A percentile compares a stretch with the other conserved stretches of the same genome.
These are phyloP conservation scores for Morella rubra DNA, from an alignment of 306 rosid species.

Conservation along the genomic window DNA sequence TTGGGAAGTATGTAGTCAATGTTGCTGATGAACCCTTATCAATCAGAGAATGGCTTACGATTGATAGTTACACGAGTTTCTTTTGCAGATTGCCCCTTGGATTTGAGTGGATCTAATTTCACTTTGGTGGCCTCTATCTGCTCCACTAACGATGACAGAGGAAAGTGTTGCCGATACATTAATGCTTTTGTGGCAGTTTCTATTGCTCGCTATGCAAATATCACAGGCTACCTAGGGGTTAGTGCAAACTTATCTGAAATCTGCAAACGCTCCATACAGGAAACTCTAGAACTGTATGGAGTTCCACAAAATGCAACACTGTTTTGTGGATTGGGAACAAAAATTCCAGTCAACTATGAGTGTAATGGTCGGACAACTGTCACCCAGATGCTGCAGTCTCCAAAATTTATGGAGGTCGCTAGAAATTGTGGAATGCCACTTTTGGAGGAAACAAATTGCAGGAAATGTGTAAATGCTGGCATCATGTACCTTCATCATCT, in stretches of 20 bases:
- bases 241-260: slow-evolving; percentile 52
- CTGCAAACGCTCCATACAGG: slow-evolving; percentile 70
- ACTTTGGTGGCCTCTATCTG: slow-evolving; percentile 79
- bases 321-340: slow-evolving; percentile 89
- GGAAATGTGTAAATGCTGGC: slow-evolving; percentile 79
- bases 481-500: slow-evolving; percentile 68
- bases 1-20: too few relatives aligned
- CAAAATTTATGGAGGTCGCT: slow-evolving; percentile 62
- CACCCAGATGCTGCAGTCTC: slow-evolving; percentile 78
- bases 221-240: slow-evolving; percentile 76
- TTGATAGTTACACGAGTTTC: slow-evolving; percentile 24
- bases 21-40: neutral
- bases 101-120: slow-evolving; percentile 71
- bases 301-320: slow-evolving; percentile 67
- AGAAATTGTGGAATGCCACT: slow-evolving; percentile 66
- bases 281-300: slow-evolving; percentile 70
- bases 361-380: slow-evolving; percentile 83
- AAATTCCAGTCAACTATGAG: slow-evolving; percentile 75
- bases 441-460: slow-evolving; percentile 64
- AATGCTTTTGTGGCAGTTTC: slow-evolving; percentile 84
- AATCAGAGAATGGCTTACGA: slow-evolving; percentile 10
- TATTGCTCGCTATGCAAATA: slow-evolving; percentile 76
- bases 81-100: slow-evolving; percentile 90
- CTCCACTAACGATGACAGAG: slow-evolving; percentile 60
- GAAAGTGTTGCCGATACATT: slow-evolving; percentile 92